Percentiles rank a stretch among this genome's conserved stretches.
These are phyloP conservation scores for Polychytrium aggregatum DNA, from an alignment of 192 early-diverging fungal species.

Conservation along the genomic window DNA sequence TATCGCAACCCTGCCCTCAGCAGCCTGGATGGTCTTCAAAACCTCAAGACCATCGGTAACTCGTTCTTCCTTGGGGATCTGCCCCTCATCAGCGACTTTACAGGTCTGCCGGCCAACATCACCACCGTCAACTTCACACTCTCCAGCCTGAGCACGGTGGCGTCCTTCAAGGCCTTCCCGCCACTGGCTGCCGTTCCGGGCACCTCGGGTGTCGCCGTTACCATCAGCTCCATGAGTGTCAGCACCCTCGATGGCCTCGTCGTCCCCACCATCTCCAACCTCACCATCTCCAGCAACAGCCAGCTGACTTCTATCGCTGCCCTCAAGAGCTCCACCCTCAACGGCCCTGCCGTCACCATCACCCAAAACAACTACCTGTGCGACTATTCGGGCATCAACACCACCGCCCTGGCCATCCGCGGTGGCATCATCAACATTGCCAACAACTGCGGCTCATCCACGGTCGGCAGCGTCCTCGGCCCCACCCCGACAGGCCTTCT, in stretches of 20 bases:
- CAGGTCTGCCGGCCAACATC: neutral
- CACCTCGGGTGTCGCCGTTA: neutral
- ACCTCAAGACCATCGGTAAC: constrained; percentile 8
- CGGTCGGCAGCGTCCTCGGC: too few relatives aligned
- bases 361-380: constrained; percentile 11
- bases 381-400: constrained; percentile 2
- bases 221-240: neutral
- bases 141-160: neutral
- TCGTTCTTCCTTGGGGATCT: neutral
- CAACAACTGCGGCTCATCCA: too few relatives aligned
- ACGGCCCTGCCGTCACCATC: constrained; percentile 5
- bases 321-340: constrained; percentile 3
- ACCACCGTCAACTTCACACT: constrained; percentile 1
- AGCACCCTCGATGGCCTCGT: constrained; percentile 4
- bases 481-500: too few relatives aligned
- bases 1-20: constrained; percentile 5
- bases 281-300: constrained; percentile 7
- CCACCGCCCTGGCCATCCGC: neutral
- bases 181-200: constrained; percentile 1
- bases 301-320: constrained; percentile 1
- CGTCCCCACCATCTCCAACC: constrained; percentile 1
- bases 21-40: constrained; percentile 9
- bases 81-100: neutral
- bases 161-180: constrained; percentile 1
- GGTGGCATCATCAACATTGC: too few relatives aligned